Evolutionary conservation across 768 basidiomycete species (phyloP), one percentile per base, ranked within the genome.

Genomic region (Fistulinella prunicolor): DNA sequence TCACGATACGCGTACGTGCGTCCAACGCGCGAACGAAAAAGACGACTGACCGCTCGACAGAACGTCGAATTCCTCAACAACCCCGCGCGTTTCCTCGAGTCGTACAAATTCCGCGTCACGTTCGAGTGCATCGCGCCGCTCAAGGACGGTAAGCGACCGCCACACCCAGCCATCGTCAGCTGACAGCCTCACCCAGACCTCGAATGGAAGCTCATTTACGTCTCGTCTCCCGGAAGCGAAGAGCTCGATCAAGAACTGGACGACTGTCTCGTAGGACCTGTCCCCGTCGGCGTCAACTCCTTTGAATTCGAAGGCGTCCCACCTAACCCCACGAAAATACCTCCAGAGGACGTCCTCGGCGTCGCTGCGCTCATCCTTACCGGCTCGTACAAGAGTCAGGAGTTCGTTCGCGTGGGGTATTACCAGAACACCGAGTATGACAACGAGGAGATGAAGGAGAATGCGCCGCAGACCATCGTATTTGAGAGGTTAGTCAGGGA

Each of bases 361-460:
- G 94, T 99, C 16, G 91, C 95, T 2, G 96, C 95, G 6, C 85
- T 98, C 63, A 97, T 99, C 60, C 80, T 99, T 43, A 98, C 94
- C 0, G 96, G 93, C 7, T 90, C 89, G 10, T 99, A 98, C 70
- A 83, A 85, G 32, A 95, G 97, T 43, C 94, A 96, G 61, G 96
- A 98, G 66, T 99, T 99, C 62, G 95, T 99, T n/a, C 84, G 95
- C 38, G 94, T 99, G 22, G 96, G 96, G 7, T 98, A 99, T 66
- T 99, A 99, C 68, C 96, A 98, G 70, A 94, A 98, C 63, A 97
- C 94, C 21, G 95, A 98, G 68, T 98, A 97, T 63, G 95, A 96
- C 66, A 91, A 89, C 58, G 89, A 93, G 44, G 92, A 91, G 69
- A 85, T 94, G 83, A 87, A 83, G 65, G 79, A 83, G 61, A 78